phyloP scores from a whole-genome alignment of 2,329 filamentous ascomycete species.

The Diaporthe sp. region DNA sequence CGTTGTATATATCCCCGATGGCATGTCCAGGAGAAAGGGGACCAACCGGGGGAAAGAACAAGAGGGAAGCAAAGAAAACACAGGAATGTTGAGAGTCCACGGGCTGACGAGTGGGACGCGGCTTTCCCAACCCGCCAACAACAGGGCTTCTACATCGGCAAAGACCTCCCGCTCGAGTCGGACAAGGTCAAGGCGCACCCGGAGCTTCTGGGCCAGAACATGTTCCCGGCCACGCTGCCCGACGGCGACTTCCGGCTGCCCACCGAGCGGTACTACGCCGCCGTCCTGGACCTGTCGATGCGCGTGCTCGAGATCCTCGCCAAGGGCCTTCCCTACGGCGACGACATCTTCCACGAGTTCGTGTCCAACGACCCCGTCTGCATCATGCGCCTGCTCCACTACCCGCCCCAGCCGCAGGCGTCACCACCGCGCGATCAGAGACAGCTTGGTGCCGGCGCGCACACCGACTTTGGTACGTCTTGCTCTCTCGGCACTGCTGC shows the following conservation, averaged over 20 bases:
- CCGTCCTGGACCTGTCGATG: constrained; percentile 55
- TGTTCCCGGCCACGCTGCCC: constrained; percentile 50
- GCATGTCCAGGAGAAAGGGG: not conserved
- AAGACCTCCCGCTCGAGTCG: constrained; percentile 51
- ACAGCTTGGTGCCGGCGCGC: constrained; percentile 59
- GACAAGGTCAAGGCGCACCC: constrained; percentile 53
- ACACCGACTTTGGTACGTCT: constrained; percentile 65
- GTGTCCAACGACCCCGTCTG: constrained; percentile 57
- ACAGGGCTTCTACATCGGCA: constrained; percentile 56
- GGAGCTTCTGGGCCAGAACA: constrained; percentile 57
- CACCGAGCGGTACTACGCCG: constrained; percentile 57
- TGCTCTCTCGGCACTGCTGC: not conserved
- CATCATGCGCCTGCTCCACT: constrained; percentile 63
- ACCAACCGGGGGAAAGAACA: not conserved
- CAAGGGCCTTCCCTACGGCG: constrained; percentile 56
- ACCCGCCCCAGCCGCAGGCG: constrained; percentile 57
- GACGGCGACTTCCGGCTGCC: constrained; percentile 53
- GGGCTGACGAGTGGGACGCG: not conserved
- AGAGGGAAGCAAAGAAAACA: no score
- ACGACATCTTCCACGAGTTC: constrained; percentile 60
- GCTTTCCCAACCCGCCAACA: not conserved
- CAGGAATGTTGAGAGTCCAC: not conserved
- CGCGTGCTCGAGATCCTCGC: constrained; percentile 59
- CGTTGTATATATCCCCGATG: not conserved
- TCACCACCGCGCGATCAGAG: constrained; percentile 46